These are phyloP conservation scores for Gossypium anomalum DNA, from an alignment of 345 rosid species.

Conservation along the genomic window DNA sequence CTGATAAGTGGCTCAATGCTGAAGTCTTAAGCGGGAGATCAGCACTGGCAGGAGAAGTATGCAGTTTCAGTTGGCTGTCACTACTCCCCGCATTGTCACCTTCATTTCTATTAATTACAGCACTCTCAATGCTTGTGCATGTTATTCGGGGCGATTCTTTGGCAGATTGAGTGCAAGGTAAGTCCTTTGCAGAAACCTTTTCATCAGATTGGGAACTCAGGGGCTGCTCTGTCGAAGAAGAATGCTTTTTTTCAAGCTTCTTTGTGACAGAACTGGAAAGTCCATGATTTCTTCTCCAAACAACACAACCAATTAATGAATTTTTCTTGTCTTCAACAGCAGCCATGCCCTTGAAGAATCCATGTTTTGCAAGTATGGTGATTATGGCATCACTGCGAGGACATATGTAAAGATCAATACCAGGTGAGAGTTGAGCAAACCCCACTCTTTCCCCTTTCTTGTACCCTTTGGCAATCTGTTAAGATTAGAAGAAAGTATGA, in stretches of 20 bases:
- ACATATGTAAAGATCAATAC: constrained; percentile 32
- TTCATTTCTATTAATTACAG: constrained; percentile 9
- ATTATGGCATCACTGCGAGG: constrained; percentile 30
- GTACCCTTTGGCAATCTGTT: constrained; percentile 31
- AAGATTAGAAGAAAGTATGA: constrained; percentile 6
- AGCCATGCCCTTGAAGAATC: constrained; percentile 38
- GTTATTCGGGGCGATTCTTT: neutral
- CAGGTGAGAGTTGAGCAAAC: constrained; percentile 26
- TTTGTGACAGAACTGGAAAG: constrained; percentile 6
- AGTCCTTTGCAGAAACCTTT: neutral
- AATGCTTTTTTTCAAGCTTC: constrained; percentile 16
- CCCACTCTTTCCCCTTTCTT: constrained; percentile 30
- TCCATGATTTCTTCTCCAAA: constrained; percentile 25
- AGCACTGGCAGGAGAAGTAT: constrained; percentile 11
- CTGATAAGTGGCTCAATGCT: neutral
- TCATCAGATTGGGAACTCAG: constrained; percentile 11
- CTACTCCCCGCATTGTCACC: neutral
- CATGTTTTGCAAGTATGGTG: constrained; percentile 36
- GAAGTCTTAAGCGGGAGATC: constrained; percentile 12
- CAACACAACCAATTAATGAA: constrained; percentile 31
- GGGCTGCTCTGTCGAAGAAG: constrained; percentile 15
- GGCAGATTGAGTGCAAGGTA: neutral
- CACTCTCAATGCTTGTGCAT: constrained; percentile 6
- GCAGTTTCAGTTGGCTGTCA: constrained; percentile 12
- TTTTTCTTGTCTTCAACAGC: constrained; percentile 26